Evolutionary conservation across 2,329 filamentous ascomycete genomes (phyloP).

Genomic region (Blastomyces parvus): DNA sequence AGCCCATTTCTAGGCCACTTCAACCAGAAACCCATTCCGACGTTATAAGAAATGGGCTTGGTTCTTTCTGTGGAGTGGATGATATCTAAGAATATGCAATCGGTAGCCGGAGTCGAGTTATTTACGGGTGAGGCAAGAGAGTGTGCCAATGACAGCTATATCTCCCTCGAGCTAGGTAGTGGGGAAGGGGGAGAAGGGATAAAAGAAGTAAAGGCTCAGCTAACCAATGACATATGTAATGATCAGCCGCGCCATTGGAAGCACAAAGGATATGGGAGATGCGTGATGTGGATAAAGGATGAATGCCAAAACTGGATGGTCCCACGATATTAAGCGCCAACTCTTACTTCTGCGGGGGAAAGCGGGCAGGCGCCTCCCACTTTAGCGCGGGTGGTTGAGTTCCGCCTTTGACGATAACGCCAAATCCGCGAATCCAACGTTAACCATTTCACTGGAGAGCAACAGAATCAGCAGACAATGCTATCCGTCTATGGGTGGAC

Average conservation of each 20-base stretch:
- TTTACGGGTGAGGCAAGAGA: too few relatives aligned
- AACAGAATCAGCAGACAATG: not conserved
- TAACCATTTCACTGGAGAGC: not conserved
- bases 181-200: not conserved
- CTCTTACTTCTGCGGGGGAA: not conserved
- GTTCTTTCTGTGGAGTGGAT: not conserved
- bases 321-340: not conserved
- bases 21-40: not conserved
- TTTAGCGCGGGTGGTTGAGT: not conserved
- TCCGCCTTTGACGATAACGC: not conserved
- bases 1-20: constrained; percentile 5
- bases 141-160: not conserved
- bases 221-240: not conserved
- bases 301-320: not conserved
- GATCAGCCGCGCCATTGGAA: constrained; percentile 3
- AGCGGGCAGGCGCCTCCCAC: not conserved
- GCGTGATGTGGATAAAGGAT: not conserved
- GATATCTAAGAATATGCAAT: not conserved
- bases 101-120: not conserved
- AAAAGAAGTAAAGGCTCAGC: not conserved
- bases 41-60: not conserved
- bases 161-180: not conserved
- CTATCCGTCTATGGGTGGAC: not conserved
- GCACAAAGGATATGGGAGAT: not conserved
- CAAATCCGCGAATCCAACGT: not conserved